Evolutionary conservation across 2,329 filamentous ascomycete species (phyloP).

Genomic region (Pseudocercospora fuligena): DNA sequence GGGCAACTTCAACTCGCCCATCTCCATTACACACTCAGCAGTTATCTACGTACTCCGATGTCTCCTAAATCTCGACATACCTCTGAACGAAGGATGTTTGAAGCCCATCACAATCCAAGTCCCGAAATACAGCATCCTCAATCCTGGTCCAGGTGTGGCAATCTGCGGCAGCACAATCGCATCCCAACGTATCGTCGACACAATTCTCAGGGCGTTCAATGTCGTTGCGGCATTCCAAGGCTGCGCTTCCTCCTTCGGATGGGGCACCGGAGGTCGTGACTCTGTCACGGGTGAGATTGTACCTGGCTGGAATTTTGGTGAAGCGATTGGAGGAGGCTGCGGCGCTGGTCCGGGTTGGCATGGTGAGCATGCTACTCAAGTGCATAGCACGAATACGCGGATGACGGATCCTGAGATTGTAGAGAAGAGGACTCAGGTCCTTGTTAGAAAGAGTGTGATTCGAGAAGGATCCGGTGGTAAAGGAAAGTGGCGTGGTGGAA

Average conservation of each 20-base stretch:
- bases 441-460: constrained; percentile 42
- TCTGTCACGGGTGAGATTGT: constrained; percentile 23
- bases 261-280: constrained; percentile 36
- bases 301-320: constrained; percentile 43
- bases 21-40: constrained; percentile 45
- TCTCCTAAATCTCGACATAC: constrained; percentile 41
- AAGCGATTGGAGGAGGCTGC: constrained; percentile 44
- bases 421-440: constrained; percentile 43
- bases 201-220: constrained; percentile 40
- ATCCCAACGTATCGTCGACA: constrained; percentile 41
- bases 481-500: constrained; percentile 39
- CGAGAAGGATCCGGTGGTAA: constrained; percentile 39
- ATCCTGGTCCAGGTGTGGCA: constrained; percentile 36
- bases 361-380: constrained; percentile 42
- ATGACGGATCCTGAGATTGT: constrained; percentile 45
- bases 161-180: constrained; percentile 41
- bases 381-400: constrained; percentile 45
- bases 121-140: constrained; percentile 38
- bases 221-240: constrained; percentile 41
- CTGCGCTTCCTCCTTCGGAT: constrained; percentile 38
- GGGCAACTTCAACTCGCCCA: constrained; percentile 44
- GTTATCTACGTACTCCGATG: constrained; percentile 42
- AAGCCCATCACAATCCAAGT: constrained; percentile 35
- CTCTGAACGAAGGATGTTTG: constrained; percentile 57
- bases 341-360: constrained; percentile 43